Evolutionary conservation across 2,329 filamentous ascomycete species (phyloP), one percentile per base, ranked within the genome.

Genomic region (Pleoardoris graminearum): DNA sequence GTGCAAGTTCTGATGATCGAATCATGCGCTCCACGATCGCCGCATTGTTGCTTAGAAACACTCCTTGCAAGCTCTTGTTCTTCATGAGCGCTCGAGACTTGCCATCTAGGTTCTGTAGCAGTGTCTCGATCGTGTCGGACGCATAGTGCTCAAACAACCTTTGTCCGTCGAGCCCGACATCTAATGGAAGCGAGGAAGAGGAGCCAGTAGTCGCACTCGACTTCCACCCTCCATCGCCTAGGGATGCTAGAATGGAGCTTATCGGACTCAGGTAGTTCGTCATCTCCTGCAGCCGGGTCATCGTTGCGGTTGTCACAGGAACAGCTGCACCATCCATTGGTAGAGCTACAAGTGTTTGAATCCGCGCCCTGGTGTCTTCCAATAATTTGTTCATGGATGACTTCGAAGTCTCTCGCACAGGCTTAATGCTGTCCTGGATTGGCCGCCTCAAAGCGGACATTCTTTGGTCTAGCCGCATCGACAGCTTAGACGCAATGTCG

Each of bases 191-290:
- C 23, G 82, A 82, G 36, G 89, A 85, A 4, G 78, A 79, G 6
- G 82, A 84, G 3, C 81, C 81, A 10, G 83, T 82, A 8, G 81
- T 77, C 36, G 80, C 75, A 8, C 73, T 55, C 1, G 68, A 58
- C 25, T 77, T 77, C 94, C 94, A 99, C 30, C 93, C 93, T 1
- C 92, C 91, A 64, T 97, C 92, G 16, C 94, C 94, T 8, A 99
- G 77, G 0, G 92, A 96, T 23, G 94, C 86, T 80, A 99, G 86
- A 61, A 99, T 90, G 54, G 90, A 93, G 2, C 90, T 90, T 17
- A 99, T 82, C 1, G 94, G 91, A 6, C 86, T 83, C 19, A 96
- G 80, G 72, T 96, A 97, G 48, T 88, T 85, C 1, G 92, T 89
- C 84, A 99, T 89, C 12, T 87, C 87, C 63, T 94, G 88, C 14